A percentile compares a stretch with the other conserved stretches of the same genome.
phyloP scores from a whole-genome alignment of 176 grass and related monocot genomes.

The Raddia distichophylla region DNA sequence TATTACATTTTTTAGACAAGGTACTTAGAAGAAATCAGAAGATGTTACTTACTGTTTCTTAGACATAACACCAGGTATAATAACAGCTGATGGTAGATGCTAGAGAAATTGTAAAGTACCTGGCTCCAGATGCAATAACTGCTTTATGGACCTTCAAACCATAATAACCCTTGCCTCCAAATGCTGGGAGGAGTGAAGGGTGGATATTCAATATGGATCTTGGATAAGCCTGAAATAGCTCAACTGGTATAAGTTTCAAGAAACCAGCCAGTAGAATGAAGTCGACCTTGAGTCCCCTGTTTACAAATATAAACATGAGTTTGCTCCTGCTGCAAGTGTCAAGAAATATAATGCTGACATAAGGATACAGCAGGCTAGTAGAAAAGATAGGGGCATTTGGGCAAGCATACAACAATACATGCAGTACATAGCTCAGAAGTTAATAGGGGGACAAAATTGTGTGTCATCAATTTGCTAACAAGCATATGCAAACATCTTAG shows the following conservation, averaged over 20 bases:
- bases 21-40: background rate
- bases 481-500: background rate
- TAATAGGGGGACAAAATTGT: background rate
- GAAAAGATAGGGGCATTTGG: background rate
- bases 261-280: slow-evolving; percentile 89
- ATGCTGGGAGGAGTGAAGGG: slow-evolving; percentile 94
- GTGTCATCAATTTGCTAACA: background rate
- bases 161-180: slow-evolving; percentile 90
- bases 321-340: background rate
- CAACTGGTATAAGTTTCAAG: slow-evolving; percentile 87
- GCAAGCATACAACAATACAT: background rate
- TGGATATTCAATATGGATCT: slow-evolving; percentile 93
- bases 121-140: slow-evolving; percentile 84
- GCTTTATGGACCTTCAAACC: slow-evolving; percentile 85
- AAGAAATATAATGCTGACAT: background rate
- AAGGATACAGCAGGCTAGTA: background rate
- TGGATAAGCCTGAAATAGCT: slow-evolving; percentile 62
- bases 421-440: background rate
- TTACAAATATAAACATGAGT: slow-evolving; percentile 18
- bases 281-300: slow-evolving; percentile 66
- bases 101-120: slow-evolving; percentile 46
- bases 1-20: background rate
- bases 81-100: background rate
- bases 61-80: slow-evolving; percentile 12
- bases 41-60: slow-evolving; percentile 6